A percentile compares a stretch with the other conserved stretches of the same genome.
Conservation (phyloP, 23 red algal genomes). For the Gracilaria vermiculophylla region DNA sequence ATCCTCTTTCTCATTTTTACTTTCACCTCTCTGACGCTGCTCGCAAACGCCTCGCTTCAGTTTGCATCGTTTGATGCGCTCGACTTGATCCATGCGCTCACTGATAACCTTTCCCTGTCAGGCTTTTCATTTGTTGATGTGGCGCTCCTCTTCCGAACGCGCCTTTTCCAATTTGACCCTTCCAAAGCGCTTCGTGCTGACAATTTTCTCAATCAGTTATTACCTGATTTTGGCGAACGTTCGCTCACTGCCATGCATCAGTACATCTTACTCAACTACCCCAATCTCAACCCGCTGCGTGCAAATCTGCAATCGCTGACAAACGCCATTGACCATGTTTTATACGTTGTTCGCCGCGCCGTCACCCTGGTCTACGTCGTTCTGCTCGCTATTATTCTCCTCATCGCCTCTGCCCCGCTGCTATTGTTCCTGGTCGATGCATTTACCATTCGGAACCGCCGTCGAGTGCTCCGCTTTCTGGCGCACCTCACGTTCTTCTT, state of each 20-base stretch:
- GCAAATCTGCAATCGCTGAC: background rate
- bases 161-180: slow-evolving; percentile 20
- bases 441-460: slow-evolving; percentile 4
- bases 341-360: slow-evolving; percentile 18
- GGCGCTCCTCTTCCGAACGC: slow-evolving; percentile 7
- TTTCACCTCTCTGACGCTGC: slow-evolving; percentile 39
- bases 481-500: slow-evolving; percentile 32
- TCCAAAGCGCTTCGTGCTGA: background rate
- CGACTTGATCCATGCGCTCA: slow-evolving; percentile 30
- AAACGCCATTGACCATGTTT: slow-evolving; percentile 23
- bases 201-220: background rate
- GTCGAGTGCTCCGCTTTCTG: background rate
- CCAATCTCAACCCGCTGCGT: slow-evolving; percentile 33
- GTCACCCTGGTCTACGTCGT: slow-evolving; percentile 25
- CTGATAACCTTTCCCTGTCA: slow-evolving; percentile 2
- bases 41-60: slow-evolving; percentile 19
- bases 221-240: background rate
- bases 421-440: slow-evolving; percentile 32
- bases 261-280: slow-evolving; percentile 40
- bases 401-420: slow-evolving; percentile 33
- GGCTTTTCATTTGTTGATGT: slow-evolving; percentile 47
- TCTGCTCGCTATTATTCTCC: slow-evolving; percentile 27
- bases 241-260: slow-evolving; percentile 4
- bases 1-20: slow-evolving; percentile 36
- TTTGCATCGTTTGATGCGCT: slow-evolving; percentile 33